Base-by-base conservation (phyloP, 768 basidiomycete species). In the Artomyces pyxidatus region DNA sequence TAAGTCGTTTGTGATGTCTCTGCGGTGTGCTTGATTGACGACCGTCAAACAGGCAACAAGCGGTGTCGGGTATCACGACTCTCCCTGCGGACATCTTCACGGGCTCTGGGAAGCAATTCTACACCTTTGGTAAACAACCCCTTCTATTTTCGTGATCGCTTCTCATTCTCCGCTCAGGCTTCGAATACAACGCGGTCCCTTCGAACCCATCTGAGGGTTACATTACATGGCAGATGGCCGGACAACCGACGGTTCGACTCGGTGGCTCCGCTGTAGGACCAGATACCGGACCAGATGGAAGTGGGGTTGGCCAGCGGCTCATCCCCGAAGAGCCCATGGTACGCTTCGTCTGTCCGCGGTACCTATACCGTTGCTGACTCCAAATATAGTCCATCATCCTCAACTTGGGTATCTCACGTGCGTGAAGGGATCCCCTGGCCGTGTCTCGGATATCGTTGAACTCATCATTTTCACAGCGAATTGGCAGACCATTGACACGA, bases 161-260 rank as follows among this genome's bases (percentile, higher is more conserved):
- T n/a, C n/a, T n/a, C n/a, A n/a, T 19, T 28, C 19, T 17, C 37
- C 45, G 23, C 41, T 12, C 40, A 76, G 83, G 86, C 14, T 88
- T 88, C 58, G 90, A 92, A 61, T 88, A 85, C 59, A 85, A 74
- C 71, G 68, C 76, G 6, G 73, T 87, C 59, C 81, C 79, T 1
- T 66, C 71, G 4, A 67, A 78, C 43, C 71, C 72, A 0, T 46
- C 59, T 0, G 73, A 73, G 8, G 85, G 85, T 0, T 85, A 74
- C 58, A 80, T 93, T 49, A 81, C 82, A 6, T 93, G 92, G 92
- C 73, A 78, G 48, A 73, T 79, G 12, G 74, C 81, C 52, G 83
- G 80, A 1, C 58, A 60, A 25, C 71, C 71, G 32, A 72, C 75
- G 0, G 77, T 75, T 6, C 56, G 61, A 12, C 58, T 92, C 57